Evolutionary conservation across 305 asterid genomes (phyloP), one percentile per base, ranked within the genome.

Genomic region (Salvia sclarea): DNA sequence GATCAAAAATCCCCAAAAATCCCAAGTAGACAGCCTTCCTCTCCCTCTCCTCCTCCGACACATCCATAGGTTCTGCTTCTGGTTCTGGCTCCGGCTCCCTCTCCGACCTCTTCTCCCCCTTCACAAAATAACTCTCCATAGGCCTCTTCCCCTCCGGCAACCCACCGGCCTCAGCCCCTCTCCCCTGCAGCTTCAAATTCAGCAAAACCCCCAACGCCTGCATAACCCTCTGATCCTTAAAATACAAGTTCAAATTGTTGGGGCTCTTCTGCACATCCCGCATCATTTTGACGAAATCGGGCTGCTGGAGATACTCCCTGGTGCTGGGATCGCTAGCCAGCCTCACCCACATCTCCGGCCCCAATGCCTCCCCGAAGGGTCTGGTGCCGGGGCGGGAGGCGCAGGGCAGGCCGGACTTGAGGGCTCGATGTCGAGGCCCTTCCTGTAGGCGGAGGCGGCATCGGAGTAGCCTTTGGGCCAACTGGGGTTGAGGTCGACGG

Each of bases 331-430:
- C 98, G n/a, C 78, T 79, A 2, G 93, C 58, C 63, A 92, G 66
- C 84, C 63, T 85, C 1, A 81, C 81, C 98, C 98, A 92, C 96
- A 92, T 85, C 48, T 92, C 95, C 41, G 96, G 84, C 65, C 97
- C 96, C 63, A 90, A 90, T 16, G 90, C 89, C 47, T 90, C 91
- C 11, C 90, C 97, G 25, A 92, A 86, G 20, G 88, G 96, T 24
- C 38, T 83, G 1, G 9, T 0, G 0, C 40, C 53, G 74, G 4
- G 86, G 74, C 35, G 63, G 71, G 20, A 20, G 5, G 96, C 95
- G 74, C 90, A 93, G 1, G 86, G 47, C 1, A 92, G 82, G 13
- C 96, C 98, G 0, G 93, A 83, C 80, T 88, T 92, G 58, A 92
- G 85, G 2, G 82, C 86, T 92, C 98, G 16, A 92, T 66, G 6